A percentile compares a stretch with the other conserved stretches of the same genome.
These are phyloP conservation scores for Ustilago tritici DNA, from an alignment of 1,284 basidiomycete species.

Conservation along the genomic window DNA sequence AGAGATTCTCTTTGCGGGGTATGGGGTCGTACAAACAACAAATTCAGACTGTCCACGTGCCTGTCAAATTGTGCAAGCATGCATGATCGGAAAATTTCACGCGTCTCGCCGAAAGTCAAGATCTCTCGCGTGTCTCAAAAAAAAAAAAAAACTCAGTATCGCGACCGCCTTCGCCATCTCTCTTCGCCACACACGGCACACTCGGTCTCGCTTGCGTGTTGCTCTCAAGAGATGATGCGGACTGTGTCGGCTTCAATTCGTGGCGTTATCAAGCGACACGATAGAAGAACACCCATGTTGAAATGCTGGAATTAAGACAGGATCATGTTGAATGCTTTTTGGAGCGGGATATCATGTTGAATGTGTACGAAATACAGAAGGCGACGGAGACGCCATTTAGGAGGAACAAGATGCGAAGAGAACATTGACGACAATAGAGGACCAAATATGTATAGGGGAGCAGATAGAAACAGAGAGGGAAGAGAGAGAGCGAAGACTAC, in stretches of 20 bases:
- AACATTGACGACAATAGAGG: constrained; percentile 40
- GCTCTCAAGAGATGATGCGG: not conserved
- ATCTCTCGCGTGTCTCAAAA: not conserved
- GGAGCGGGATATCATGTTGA: constrained; percentile 60
- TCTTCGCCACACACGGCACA: too few species aligned
- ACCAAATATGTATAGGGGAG: constrained; percentile 22
- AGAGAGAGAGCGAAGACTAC: not conserved
- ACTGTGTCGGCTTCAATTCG: not conserved
- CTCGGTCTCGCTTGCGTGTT: not conserved
- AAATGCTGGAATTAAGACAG: constrained; percentile 41
- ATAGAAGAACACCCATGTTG: constrained; percentile 33
- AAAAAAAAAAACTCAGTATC: not conserved
- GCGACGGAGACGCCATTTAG: constrained; percentile 22
- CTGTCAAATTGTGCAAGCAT: not conserved
- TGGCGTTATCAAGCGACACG: not conserved
- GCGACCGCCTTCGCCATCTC: too few species aligned
- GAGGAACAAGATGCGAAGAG: constrained; percentile 16
- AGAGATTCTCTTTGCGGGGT: too few species aligned
- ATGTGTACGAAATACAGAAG: constrained; percentile 53
- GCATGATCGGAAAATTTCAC: not conserved
- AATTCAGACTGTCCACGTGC: not conserved
- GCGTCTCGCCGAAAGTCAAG: not conserved
- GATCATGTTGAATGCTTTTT: constrained; percentile 55
- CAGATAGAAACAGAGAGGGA: constrained; percentile 3
- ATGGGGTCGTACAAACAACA: not conserved